Evolutionary conservation across 2,329 filamentous ascomycete species (phyloP).

Genomic region (Blastomyces gilchristii): DNA sequence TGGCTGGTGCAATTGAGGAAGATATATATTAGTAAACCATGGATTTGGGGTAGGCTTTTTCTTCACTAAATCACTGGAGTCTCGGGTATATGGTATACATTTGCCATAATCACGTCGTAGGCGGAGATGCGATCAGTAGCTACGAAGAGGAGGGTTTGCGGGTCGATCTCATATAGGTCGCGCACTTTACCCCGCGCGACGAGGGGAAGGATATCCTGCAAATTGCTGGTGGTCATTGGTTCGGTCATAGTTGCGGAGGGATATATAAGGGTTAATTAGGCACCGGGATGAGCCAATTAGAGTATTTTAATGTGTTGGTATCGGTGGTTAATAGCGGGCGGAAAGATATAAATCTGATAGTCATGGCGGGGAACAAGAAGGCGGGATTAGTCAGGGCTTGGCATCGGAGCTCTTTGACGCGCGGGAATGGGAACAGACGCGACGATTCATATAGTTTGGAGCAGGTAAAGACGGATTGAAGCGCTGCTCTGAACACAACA

Average conservation of each 20-base stretch:
- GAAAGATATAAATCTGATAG: background rate
- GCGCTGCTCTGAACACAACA: background rate
- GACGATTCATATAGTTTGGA: background rate
- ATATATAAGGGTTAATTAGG: background rate
- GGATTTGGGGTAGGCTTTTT: background rate
- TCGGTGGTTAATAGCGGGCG: background rate
- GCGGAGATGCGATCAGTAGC: constrained; percentile 87
- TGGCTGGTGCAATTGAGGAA: constrained; percentile 37
- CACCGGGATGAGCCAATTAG: background rate
- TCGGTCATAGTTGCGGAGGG: constrained; percentile 23
- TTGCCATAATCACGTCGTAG: constrained; percentile 83
- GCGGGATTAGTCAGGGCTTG: constrained; percentile 2
- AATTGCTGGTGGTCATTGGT: constrained; percentile 34
- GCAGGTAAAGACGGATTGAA: too few species aligned
- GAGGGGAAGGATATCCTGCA: constrained; percentile 37
- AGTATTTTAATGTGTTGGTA: background rate
- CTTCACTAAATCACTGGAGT: background rate
- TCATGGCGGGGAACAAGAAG: background rate
- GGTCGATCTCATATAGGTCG: constrained; percentile 65
- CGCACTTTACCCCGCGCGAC: constrained; percentile 64
- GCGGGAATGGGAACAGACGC: background rate
- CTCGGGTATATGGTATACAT: constrained; percentile 39
- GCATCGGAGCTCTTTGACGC: constrained; percentile 2
- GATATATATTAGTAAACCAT: background rate
- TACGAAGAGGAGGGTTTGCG: constrained; percentile 65